phyloP scores from a whole-genome alignment of 2,329 filamentous ascomycete genomes.

The Pseudohalonectria lignicola region DNA sequence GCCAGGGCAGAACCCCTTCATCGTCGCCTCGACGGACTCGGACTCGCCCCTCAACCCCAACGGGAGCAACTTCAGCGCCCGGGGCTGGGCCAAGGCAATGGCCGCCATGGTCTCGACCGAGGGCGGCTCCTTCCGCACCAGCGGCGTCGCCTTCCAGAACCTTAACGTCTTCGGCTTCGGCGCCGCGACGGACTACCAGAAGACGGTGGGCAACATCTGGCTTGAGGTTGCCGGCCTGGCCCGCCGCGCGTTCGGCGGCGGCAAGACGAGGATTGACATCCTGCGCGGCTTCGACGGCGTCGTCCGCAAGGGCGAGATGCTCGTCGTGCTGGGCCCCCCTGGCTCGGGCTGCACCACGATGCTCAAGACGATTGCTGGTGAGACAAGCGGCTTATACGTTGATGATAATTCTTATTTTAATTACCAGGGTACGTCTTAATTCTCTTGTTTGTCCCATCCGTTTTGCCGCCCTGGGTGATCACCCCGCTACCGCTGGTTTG shows the following conservation, averaged over 20 bases:
- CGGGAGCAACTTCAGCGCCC: conserved; percentile 36
- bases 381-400: conserved; percentile 69
- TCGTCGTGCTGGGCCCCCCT: conserved; percentile 64
- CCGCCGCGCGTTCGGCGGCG: conserved; percentile 38
- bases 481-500: too few relatives aligned
- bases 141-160: conserved; percentile 56
- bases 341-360: conserved; percentile 73
- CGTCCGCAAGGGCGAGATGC: conserved; percentile 61
- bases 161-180: conserved; percentile 60
- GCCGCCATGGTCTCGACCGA: conserved; percentile 39
- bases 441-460: too few relatives aligned
- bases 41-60: conserved; percentile 36
- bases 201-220: conserved; percentile 52
- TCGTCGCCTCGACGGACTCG: conserved; percentile 19
- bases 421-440: conserved; percentile 61
- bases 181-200: conserved; percentile 59
- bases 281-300: conserved; percentile 57
- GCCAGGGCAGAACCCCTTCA: conserved; percentile 36
- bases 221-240: conserved; percentile 33
- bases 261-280: conserved; percentile 53
- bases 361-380: conserved; percentile 73
- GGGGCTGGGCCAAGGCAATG: conserved; percentile 48
- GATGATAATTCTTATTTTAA: conserved; percentile 65
- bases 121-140: conserved; percentile 45
- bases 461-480: too few relatives aligned